These are phyloP conservation scores for Trichophyton simii DNA, from an alignment of 2,329 filamentous ascomycete species.

Conservation along the genomic window DNA sequence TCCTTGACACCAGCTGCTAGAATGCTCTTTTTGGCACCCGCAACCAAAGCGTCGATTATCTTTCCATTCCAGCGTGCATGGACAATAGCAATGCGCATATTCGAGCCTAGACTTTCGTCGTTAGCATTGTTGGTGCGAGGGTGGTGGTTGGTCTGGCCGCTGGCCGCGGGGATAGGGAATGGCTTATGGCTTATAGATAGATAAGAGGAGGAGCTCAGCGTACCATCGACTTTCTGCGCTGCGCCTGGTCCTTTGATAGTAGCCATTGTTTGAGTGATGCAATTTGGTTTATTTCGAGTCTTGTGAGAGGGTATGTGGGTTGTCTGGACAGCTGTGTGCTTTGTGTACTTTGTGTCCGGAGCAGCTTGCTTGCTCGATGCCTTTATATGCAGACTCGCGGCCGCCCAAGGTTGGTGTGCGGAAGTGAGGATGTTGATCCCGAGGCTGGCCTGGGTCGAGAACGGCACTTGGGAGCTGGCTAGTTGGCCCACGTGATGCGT, in stretches of 20 bases:
- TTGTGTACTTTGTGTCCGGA: neutral
- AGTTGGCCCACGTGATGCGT: no score
- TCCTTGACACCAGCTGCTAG: slow-evolving; percentile 67
- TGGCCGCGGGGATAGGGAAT: neutral
- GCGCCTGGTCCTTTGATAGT: slow-evolving; percentile 52
- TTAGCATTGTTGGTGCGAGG: neutral
- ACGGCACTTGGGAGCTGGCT: no score
- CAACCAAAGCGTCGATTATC: slow-evolving; percentile 76
- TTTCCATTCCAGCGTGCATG: slow-evolving; percentile 89
- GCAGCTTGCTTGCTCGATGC: neutral
- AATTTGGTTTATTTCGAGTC: no score
- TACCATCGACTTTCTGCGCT: slow-evolving; percentile 46
- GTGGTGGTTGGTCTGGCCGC: neutral
- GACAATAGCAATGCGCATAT: slow-evolving; percentile 81
- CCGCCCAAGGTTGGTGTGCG: no score
- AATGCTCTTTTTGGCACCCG: slow-evolving; percentile 67
- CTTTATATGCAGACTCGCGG: no score
- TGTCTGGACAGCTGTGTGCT: no score
- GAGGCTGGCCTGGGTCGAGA: no score
- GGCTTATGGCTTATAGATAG: neutral
- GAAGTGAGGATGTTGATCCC: no score
- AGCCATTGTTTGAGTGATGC: slow-evolving; percentile 33
- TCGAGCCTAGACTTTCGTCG: slow-evolving; percentile 26
- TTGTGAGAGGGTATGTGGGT: no score
- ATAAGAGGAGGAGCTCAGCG: slow-evolving; percentile 12